Evolutionary conservation across 495 filamentous ascomycete species (phyloP).

Genomic region (Cercophora newfieldiana): DNA sequence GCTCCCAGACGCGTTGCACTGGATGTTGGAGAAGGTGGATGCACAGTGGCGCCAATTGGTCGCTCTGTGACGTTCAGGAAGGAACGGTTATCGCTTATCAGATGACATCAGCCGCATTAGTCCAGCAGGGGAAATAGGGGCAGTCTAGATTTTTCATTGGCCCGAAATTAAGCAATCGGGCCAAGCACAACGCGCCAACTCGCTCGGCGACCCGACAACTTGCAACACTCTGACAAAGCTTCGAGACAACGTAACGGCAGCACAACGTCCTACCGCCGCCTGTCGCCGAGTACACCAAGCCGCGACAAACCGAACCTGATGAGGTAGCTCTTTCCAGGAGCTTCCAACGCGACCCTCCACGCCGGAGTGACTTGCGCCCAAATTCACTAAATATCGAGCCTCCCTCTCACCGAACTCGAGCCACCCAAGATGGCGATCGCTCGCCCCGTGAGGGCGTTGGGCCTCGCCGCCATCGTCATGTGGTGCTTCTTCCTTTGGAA

Average conservation of each 20-base stretch:
- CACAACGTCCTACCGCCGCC: background rate
- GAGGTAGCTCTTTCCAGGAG: slow-evolving; percentile 7
- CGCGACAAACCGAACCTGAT: slow-evolving; percentile 5
- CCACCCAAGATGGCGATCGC: slow-evolving; percentile 68
- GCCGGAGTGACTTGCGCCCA: slow-evolving; percentile 1
- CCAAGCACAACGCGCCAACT: background rate
- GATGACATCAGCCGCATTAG: background rate
- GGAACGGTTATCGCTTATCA: background rate
- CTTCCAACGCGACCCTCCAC: slow-evolving; percentile 10
- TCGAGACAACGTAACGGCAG: background rate
- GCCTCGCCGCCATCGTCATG: slow-evolving; percentile 64
- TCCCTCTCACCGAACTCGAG: background rate
- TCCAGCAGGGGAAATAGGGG: background rate
- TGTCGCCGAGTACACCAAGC: background rate
- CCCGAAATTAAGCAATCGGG: background rate
- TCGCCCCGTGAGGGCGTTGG: slow-evolving; percentile 77
- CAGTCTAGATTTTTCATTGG: background rate
- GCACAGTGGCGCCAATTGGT: background rate
- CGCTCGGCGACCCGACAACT: background rate
- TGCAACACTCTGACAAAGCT: background rate
- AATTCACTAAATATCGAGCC: background rate
- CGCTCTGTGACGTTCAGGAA: background rate
- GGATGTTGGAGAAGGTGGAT: background rate
- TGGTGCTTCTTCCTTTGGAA: slow-evolving; percentile 75
- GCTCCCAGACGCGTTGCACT: background rate